A percentile compares a stretch with the other conserved stretches of the same genome.
These are phyloP conservation scores for Agrocybe chaxingu DNA, from an alignment of 768 basidiomycete species.

Conservation along the genomic window DNA sequence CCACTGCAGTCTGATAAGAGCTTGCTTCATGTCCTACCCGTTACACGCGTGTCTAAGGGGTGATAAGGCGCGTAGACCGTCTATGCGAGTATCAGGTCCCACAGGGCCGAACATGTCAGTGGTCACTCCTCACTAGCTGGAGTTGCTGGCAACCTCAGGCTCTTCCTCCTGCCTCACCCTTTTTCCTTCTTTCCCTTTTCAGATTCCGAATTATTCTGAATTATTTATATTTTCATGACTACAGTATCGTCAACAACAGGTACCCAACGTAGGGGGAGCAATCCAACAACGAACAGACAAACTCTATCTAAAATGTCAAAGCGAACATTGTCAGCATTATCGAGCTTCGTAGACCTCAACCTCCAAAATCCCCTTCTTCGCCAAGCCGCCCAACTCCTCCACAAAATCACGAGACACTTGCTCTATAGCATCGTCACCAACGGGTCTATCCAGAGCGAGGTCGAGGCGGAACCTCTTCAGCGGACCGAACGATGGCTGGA, in stretches of 20 bases:
- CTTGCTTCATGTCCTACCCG: too few species aligned
- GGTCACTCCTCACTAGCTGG: too few species aligned
- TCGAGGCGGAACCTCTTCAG: constrained; percentile 17
- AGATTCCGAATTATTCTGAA: neutral
- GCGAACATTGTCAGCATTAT: neutral
- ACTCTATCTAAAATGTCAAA: neutral
- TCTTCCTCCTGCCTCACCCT: constrained; percentile 23
- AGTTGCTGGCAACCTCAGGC: constrained; percentile 10
- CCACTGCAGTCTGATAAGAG: too few species aligned
- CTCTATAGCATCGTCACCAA: constrained; percentile 13
- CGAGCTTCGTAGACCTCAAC: constrained; percentile 16
- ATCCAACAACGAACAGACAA: too few species aligned
- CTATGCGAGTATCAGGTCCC: too few species aligned
- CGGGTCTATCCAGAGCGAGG: constrained; percentile 17
- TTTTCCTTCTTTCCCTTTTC: neutral
- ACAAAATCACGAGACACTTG: constrained; percentile 16
- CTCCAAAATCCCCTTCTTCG: constrained; percentile 16
- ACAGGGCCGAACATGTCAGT: too few species aligned
- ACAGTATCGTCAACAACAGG: too few species aligned
- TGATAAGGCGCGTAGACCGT: too few species aligned
- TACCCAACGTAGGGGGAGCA: too few species aligned
- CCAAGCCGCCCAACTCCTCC: constrained; percentile 14
- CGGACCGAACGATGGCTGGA: constrained; percentile 15
- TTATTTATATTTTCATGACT: too few species aligned
- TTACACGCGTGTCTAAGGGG: too few species aligned